These are phyloP conservation scores for Fusarium veterinarium DNA, from an alignment of 2,329 filamentous ascomycete species.

Conservation along the genomic window DNA sequence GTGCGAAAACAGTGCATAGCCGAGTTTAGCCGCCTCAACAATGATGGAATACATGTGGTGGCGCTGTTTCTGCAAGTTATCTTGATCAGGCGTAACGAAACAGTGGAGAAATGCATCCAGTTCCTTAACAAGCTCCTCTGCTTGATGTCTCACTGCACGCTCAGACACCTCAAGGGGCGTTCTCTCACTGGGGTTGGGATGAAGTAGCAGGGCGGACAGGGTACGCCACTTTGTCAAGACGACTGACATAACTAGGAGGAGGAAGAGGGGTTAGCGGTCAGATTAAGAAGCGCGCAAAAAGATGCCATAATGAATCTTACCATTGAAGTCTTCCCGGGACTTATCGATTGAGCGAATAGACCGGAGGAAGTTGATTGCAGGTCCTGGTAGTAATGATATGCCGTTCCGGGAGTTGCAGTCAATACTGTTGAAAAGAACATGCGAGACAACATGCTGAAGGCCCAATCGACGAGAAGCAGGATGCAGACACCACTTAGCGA, in stretches of 20 bases:
- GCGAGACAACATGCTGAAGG: conserved; percentile 53
- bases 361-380: neutral
- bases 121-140: conserved; percentile 46
- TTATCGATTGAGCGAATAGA: neutral
- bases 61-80: conserved; percentile 47
- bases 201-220: conserved; percentile 55
- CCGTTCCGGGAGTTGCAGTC: conserved; percentile 41
- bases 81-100: conserved; percentile 47
- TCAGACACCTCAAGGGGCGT: conserved; percentile 48
- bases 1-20: conserved; percentile 57
- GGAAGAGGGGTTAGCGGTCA: neutral
- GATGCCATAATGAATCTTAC: neutral
- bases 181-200: conserved; percentile 51
- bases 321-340: neutral
- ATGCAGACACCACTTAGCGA: conserved; percentile 48
- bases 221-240: conserved; percentile 56
- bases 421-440: conserved; percentile 51
- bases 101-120: conserved; percentile 50
- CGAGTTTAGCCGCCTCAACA: conserved; percentile 53
- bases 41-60: conserved; percentile 54
- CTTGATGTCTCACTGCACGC: conserved; percentile 44
- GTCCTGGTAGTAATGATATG: conserved; percentile 51
- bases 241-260: conserved; percentile 30
- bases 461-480: conserved; percentile 48
- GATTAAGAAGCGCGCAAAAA: neutral